phyloP scores from a whole-genome alignment of 805 yeast genomes.

The Saccharomyces jurei region DNA sequence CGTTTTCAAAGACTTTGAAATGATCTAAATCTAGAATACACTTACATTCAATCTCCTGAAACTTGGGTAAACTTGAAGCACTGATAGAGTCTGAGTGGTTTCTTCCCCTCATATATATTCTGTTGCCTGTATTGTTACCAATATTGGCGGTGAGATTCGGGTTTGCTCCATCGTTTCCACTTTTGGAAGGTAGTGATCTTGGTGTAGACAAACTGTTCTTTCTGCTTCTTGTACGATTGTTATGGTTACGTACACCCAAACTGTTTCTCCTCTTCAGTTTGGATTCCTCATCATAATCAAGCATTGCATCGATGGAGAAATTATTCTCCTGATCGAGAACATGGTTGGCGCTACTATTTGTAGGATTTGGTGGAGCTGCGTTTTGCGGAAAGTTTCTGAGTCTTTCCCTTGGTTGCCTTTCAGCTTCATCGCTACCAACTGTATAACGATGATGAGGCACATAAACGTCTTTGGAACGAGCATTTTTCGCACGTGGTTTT shows the following conservation, averaged over 20 bases:
- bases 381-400: neutral
- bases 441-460: neutral
- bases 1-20: constrained; percentile 24
- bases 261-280: neutral
- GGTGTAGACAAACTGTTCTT: neutral
- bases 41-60: constrained; percentile 8
- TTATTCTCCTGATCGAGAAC: neutral
- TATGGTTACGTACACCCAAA: neutral
- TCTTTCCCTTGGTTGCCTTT: neutral
- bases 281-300: neutral
- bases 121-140: constrained; percentile 1
- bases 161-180: neutral
- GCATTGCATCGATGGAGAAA: neutral
- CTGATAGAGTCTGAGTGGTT: constrained; percentile 22
- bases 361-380: neutral
- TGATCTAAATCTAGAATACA: constrained; percentile 19
- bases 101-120: constrained; percentile 9
- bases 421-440: neutral
- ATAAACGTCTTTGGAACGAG: constrained; percentile 1
- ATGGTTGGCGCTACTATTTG: neutral
- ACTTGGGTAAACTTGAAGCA: constrained; percentile 11
- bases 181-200: neutral
- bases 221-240: neutral
- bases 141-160: neutral
- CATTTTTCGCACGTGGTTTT: neutral